phyloP scores from a whole-genome alignment of 164 flowering plant genomes.

The Sedum album region DNA sequence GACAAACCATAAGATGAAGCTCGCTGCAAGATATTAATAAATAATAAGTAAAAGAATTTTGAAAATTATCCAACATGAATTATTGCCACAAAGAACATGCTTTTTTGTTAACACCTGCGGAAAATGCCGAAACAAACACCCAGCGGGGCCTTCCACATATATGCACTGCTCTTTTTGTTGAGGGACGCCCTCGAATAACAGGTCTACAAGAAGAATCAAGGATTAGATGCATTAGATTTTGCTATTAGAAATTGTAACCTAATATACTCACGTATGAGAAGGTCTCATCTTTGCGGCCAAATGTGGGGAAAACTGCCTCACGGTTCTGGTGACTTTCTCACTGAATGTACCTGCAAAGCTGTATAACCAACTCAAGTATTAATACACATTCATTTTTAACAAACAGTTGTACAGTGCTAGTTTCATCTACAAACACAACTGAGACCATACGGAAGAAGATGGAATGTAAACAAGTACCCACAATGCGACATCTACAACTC shows the following conservation, averaged over 20 bases:
- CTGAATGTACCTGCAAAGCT: constrained; percentile 96
- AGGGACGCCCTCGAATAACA: constrained; percentile 96
- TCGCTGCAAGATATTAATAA: constrained; percentile 32
- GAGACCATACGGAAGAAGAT: background rate
- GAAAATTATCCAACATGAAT: background rate
- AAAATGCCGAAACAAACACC: constrained; percentile 66
- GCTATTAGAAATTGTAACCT: background rate
- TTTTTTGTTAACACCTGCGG: constrained; percentile 38
- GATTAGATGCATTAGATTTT: constrained; percentile 2
- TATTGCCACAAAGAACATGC: background rate
- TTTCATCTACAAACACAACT: background rate
- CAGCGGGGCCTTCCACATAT: constrained; percentile 96
- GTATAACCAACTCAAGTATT: constrained; percentile 16
- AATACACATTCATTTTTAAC: background rate
- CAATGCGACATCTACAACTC: background rate
- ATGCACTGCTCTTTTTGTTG: constrained; percentile 69
- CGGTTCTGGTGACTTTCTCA: constrained; percentile 88
- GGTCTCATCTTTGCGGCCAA: constrained; percentile 98
- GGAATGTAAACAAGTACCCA: background rate
- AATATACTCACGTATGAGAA: constrained; percentile 61
- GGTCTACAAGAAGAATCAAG: constrained; percentile 44
- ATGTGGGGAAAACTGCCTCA: constrained; percentile 92
- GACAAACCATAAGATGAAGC: constrained; percentile 73
- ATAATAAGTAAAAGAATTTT: background rate
- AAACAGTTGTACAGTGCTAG: background rate